phyloP scores from a whole-genome alignment of 805 yeast genomes.

The Candida glaebosa region DNA sequence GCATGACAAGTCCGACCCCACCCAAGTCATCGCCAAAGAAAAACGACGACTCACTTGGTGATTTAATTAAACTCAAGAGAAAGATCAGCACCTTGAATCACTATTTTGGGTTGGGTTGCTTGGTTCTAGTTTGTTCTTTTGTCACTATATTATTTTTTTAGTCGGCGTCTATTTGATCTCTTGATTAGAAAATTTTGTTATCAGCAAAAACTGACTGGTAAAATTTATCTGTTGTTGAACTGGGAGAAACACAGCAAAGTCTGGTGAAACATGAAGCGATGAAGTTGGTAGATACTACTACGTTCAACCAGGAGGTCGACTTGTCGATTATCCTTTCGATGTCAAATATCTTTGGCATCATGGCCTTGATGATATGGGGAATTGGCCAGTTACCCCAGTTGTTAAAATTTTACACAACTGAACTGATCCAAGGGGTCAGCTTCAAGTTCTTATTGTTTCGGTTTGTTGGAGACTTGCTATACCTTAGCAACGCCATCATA shows the following conservation, averaged over 20 bases:
- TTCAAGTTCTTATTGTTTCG: slow-evolving; percentile 28
- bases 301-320: slow-evolving; percentile 8
- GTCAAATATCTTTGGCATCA: slow-evolving; percentile 12
- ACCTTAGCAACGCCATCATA: neutral
- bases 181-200: no score
- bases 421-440: slow-evolving; percentile 34
- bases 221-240: no score
- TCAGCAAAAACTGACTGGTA: no score
- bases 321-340: slow-evolving; percentile 5
- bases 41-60: neutral
- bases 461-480: slow-evolving; percentile 29
- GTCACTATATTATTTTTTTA: no score
- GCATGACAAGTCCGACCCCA: no score
- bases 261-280: neutral
- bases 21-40: neutral
- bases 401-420: slow-evolving; percentile 47
- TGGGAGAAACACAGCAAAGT: no score
- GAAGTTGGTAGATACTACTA: neutral
- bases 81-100: no score
- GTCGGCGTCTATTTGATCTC: no score
- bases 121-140: no score
- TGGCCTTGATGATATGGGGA: slow-evolving; percentile 57
- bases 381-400: slow-evolving; percentile 75
- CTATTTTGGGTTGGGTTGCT: no score
- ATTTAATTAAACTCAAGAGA: no score